A percentile compares a stretch with the other conserved stretches of the same genome.
phyloP scores from a whole-genome alignment of 139 green algal species.

The Penium margaritaceum region DNA sequence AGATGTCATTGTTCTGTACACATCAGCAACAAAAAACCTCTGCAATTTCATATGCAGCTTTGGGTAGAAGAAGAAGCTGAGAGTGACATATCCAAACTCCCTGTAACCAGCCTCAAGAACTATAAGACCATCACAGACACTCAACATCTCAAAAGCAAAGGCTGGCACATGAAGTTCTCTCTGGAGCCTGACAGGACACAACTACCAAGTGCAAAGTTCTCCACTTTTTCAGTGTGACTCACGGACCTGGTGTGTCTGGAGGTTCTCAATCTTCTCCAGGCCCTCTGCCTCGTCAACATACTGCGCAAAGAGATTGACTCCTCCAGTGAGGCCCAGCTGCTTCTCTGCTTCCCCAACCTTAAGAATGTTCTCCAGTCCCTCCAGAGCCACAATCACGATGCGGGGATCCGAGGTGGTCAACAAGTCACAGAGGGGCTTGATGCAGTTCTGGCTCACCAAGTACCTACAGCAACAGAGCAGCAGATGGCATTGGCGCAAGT shows the following conservation, averaged over 20 bases:
- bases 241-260: conserved; percentile 93
- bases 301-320: conserved; percentile 74
- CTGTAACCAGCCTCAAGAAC: too few relatives aligned
- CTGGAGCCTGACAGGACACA: too few relatives aligned
- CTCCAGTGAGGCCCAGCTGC: conserved; percentile 55
- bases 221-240: too few relatives aligned
- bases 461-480: conserved; percentile 44
- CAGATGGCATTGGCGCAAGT: too few relatives aligned
- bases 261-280: conserved; percentile 95
- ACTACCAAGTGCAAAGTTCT: too few relatives aligned
- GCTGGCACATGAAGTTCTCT: too few relatives aligned
- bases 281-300: conserved; percentile 91
- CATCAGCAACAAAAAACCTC: too few relatives aligned
- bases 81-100: too few relatives aligned
- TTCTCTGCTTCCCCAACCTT: conserved; percentile 78
- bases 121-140: too few relatives aligned
- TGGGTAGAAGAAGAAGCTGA: too few relatives aligned
- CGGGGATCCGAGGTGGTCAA: conserved; percentile 77
- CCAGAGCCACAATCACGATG: conserved; percentile 95
- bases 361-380: conserved; percentile 98
- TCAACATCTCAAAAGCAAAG: too few relatives aligned
- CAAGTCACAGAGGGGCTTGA: conserved; percentile 93
- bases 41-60: too few relatives aligned
- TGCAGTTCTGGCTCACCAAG: conserved; percentile 77
- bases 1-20: conserved; percentile 95